These are phyloP conservation scores for Sclerotinia glacialis DNA, from an alignment of 2,329 filamentous ascomycete species.

Conservation along the genomic window DNA sequence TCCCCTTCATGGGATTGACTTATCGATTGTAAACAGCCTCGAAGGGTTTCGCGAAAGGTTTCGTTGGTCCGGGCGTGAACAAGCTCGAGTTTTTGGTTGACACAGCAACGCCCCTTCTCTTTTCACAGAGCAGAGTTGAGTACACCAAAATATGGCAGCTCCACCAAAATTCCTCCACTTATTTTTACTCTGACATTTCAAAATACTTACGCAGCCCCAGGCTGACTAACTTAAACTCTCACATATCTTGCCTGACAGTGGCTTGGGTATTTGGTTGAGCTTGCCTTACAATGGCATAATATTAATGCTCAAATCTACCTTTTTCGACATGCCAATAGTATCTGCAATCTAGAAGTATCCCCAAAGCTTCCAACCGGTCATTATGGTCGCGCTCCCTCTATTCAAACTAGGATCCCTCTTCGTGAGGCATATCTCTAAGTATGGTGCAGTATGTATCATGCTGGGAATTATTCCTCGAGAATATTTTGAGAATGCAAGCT, in stretches of 20 bases:
- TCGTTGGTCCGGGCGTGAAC: slow-evolving; percentile 7
- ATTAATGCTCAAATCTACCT: neutral
- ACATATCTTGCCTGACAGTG: neutral
- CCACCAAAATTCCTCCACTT: too few relatives aligned
- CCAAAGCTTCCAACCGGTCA: slow-evolving; percentile 15
- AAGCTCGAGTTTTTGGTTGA: slow-evolving; percentile 16
- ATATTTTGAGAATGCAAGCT: slow-evolving; percentile 19
- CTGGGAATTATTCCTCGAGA: neutral
- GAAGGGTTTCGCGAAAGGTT: neutral
- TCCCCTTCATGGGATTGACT: neutral
- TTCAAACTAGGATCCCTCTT: slow-evolving; percentile 66
- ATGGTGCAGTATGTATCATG: slow-evolving; percentile 57
- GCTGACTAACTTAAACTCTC: neutral
- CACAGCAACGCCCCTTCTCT: slow-evolving; percentile 11
- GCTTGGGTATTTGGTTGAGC: neutral
- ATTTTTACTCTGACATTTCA: neutral
- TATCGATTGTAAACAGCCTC: slow-evolving; percentile 18
- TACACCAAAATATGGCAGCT: neutral
- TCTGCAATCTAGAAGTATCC: neutral
- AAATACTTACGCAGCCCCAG: neutral
- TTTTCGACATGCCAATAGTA: neutral
- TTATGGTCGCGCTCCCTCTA: slow-evolving; percentile 63
- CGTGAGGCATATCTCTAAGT: slow-evolving; percentile 65
- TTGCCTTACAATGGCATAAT: neutral
- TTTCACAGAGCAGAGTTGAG: too few relatives aligned